Percentiles rank a stretch among this genome's conserved stretches.
phyloP scores from a whole-genome alignment of 164 flowering plant genomes.

The Chimonanthus praecox region DNA sequence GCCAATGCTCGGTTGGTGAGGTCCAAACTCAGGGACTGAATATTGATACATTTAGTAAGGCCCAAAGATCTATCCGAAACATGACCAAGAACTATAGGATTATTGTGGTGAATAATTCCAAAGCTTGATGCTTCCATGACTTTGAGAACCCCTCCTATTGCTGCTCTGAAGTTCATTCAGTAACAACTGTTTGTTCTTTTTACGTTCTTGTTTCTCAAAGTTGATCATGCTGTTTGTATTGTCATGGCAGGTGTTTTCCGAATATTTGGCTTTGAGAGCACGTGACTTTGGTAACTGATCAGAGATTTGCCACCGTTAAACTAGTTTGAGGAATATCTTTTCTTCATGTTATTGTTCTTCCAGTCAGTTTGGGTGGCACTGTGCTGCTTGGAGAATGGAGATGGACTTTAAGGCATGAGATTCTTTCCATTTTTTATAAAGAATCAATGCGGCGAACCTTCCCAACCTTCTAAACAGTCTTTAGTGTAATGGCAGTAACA shows the following conservation, averaged over 20 bases:
- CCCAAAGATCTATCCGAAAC: too few species aligned
- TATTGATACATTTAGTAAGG: too few species aligned
- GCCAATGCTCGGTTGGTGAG: too few species aligned
- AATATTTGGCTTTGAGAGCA: slow-evolving; percentile 79
- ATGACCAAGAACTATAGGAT: neutral
- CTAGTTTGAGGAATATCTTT: neutral
- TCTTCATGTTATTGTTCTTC: neutral
- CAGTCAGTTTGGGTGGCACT: neutral
- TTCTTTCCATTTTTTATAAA: too few species aligned
- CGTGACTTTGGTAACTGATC: slow-evolving; percentile 21
- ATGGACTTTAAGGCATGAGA: too few species aligned
- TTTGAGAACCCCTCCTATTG: neutral
- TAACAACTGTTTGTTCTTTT: neutral
- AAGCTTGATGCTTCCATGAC: neutral
- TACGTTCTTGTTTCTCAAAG: neutral
- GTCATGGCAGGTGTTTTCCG: slow-evolving; percentile 71
- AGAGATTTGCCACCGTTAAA: neutral
- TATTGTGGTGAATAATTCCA: neutral
- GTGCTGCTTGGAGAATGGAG: neutral
- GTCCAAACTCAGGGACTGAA: too few species aligned
- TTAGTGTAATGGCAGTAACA: neutral
- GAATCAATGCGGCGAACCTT: neutral
- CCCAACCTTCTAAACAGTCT: neutral
- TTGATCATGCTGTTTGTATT: neutral
- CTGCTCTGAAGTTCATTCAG: neutral